Base-by-base conservation (phyloP, 192 early-diverging fungal species). In the Entrophospora sp. region DNA sequence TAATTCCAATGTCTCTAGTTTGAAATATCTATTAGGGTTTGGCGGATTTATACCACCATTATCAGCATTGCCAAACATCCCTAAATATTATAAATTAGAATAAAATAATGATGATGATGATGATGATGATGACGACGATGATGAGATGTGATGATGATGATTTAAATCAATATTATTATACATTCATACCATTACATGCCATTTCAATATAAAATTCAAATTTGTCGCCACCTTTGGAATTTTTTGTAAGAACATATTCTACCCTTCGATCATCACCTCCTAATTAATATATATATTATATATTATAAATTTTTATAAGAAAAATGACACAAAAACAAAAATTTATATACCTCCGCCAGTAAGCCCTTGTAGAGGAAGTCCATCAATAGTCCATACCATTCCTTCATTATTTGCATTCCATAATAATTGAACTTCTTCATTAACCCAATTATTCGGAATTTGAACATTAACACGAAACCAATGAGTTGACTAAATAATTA, bases 371-470 rank as follows among this genome's bases (percentile, higher is more conserved):
- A 96, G 74, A 1, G 91, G 86, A 49, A 85, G 68, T 1, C 97
- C 94, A 6, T 87, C 80, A 14, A 67, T 78, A 3, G 90, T 85
- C 91, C 92, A 99, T n/a, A 99, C 73, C 77, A 98, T 75, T 16
- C 80, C 93, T 73, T 99, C 95, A 69, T 85, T 92, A 62, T 77
- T 74, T 9, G 94, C 81, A 71, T 99, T 89, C 77, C 93, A 99
- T 18, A 89, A 51, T 18, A 99, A 79, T 35, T 86, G 78, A n/a
- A 99, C 91, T 55, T 85, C 84, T 66, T 92, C 80, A 40, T 85
- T 87, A 10, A 69, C 82, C 71, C 79, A 91, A 13, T 72, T 57
- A 0, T 73, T 61, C 3, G 94, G 97, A 27, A 99, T 81, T 43
- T 66, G 70, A n/a, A 95, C 73, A 28, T 71, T 71, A 9, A 87